Conservation (phyloP, 805 yeast genomes). For the Dipodascus geniculatus region DNA sequence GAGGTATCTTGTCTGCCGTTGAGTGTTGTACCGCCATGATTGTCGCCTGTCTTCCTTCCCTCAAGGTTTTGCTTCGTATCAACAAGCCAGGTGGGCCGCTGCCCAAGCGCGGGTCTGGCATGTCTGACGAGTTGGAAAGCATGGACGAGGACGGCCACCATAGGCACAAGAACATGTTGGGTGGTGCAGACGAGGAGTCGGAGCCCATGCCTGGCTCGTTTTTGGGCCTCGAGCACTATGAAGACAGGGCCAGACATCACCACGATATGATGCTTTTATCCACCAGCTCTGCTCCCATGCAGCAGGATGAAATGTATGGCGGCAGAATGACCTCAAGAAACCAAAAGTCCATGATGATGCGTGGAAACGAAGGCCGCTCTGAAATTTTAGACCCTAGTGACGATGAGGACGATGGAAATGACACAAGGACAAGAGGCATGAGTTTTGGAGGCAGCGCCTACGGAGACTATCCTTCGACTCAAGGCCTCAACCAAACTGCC, state of each 20-base stretch:
- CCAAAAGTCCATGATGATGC: not conserved
- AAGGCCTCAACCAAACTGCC: not conserved
- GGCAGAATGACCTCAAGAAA: not conserved
- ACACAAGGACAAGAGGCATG: not conserved
- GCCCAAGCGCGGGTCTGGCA: not conserved
- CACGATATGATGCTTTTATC: not conserved
- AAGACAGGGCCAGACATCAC: not conserved
- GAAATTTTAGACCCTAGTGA: not conserved
- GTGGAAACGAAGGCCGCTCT: not conserved
- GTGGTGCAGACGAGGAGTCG: not conserved
- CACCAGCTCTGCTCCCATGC: not conserved
- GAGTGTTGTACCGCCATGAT: constrained; percentile 18
- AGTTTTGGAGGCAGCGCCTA: not conserved
- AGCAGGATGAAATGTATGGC: not conserved
- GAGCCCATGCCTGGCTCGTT: not conserved
- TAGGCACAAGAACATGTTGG: not conserved
- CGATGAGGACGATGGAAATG: not conserved
- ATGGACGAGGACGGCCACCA: not conserved
- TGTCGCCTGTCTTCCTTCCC: constrained; percentile 18
- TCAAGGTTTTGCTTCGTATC: constrained; percentile 12
- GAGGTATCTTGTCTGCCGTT: constrained; percentile 17
- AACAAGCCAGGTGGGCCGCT: not conserved
- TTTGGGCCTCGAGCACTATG: not conserved
- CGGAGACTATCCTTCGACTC: not conserved
- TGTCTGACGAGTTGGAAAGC: constrained; percentile 1